Base-by-base conservation (phyloP, 2,329 filamentous ascomycete genomes). In the Hyphodiscus sp. region DNA sequence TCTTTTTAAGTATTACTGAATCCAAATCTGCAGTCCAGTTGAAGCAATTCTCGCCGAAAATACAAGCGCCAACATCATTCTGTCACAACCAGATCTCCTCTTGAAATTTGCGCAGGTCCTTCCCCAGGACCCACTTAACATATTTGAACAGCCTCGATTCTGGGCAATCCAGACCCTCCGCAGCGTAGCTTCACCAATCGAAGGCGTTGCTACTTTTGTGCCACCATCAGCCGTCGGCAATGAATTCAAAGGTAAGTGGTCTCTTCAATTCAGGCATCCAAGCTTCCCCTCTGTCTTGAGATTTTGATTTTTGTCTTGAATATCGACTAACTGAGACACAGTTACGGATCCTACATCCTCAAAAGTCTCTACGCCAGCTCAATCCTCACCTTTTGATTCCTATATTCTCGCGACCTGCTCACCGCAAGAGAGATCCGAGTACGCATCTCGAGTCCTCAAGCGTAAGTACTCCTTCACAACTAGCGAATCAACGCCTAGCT, bases 21-120 rank as follows among this genome's bases (percentile, higher is more conserved):
- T 38, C 11, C 11, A n/a, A 6, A 13, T 38, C 16, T 38, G 11
- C 11, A 13, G 16, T 38, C 33, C 11, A 13, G 13, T 4, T 6
- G 80, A 85, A 60, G 82, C 81, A 0, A 71, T 87, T 29, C 79
- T 83, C 52, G 75, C 76, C 54, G 83, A 87, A 63, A 65, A 23
- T 23, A 18, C 11, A 1, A 57, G 53, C 43, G 42, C 50, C 19
- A 62, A 58, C 0, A 41, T 64, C n/a, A 41, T 52, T 3, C 20
- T 63, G 44, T 61, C 56, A 8, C 11, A 50, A 29, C 20, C 44
- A 20, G 41, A 43, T 15, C 11, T 50, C 1, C 15, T 47, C 2
- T 19, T 30, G 11, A 38, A 38, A 50, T 16, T 10, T 10, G 43
- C 26, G 45, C 43, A 10, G 43, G 6, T 47, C 33, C 20, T 16